These are phyloP conservation scores for Spinacia oleracea DNA, from an alignment of 179 eudicot species.

Conservation along the genomic window DNA sequence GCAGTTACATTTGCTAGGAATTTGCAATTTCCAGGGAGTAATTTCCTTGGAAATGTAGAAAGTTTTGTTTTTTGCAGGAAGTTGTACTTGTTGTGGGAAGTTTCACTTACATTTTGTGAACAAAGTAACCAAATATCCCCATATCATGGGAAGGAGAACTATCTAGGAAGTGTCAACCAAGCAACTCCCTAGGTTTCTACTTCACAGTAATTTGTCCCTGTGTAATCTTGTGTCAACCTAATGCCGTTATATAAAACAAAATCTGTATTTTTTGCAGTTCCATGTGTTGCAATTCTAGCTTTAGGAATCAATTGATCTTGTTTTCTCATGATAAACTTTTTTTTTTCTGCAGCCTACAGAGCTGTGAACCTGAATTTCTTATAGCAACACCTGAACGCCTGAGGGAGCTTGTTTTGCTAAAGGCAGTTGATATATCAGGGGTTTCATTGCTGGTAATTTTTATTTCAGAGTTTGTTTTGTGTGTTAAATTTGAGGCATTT, in stretches of 20 bases:
- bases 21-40: background rate
- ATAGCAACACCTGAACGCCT: slow-evolving; percentile 92
- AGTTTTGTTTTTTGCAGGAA: background rate
- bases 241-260: background rate
- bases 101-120: background rate
- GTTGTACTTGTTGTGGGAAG: background rate
- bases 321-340: slow-evolving; percentile 9
- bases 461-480: background rate
- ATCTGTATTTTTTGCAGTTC: background rate
- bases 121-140: background rate
- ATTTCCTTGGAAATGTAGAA: background rate
- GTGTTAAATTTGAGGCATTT: background rate
- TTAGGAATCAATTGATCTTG: background rate
- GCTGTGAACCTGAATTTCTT: slow-evolving; percentile 91
- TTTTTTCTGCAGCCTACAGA: slow-evolving; percentile 55
- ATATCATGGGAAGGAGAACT: background rate
- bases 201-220: background rate
- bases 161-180: background rate
- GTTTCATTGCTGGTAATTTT: slow-evolving; percentile 75
- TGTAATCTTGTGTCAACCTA: background rate
- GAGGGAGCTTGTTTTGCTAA: slow-evolving; percentile 65
- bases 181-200: background rate
- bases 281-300: slow-evolving; percentile 1
- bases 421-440: slow-evolving; percentile 69
- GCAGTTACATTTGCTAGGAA: background rate